Base-by-base conservation (phyloP, 106 monocot genomes). In the Apostasia shenzhenica region DNA sequence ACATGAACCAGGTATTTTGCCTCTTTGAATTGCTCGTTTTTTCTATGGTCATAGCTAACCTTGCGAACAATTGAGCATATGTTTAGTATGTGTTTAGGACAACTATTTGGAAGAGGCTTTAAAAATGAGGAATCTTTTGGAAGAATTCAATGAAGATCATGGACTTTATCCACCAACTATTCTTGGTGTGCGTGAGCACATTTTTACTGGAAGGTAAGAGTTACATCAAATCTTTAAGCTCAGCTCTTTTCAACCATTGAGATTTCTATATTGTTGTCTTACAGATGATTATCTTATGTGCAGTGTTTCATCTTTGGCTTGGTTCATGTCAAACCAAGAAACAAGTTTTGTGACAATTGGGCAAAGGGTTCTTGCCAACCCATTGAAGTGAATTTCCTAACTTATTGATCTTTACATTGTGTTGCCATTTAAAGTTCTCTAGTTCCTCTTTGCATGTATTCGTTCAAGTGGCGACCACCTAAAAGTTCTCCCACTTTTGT, bases 261-360 rank as follows among this genome's bases (percentile, higher is more conserved):
- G 1, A 2, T 12, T 14, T 26, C 26, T 26, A 26, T 26, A 67
- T 58, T 45, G 13, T 41, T 59, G 14, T 52, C 59, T 57, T 14
- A 69, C 14, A 59, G 69, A 59, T 44, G 51, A 48, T n/a, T 45
- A 10, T 61, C 71, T 62, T 60, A 8, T 4, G 56, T 76, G 71
- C 69, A 94, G 94, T 85, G 94, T 91, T 6, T 94, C 94, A 67
- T 94, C 94, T 65, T 78, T 94, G 77, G 94, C 91, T 1, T 94
- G 85, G 94, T 94, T 94, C 72, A 91, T 91, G 88, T 94, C 94
- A 57, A 91, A 91, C 73, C 91, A 95, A 74, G 95, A 97, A 71
- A 92, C 95, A 47, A 97, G 95, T 71, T 92, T 97, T 77, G 95
- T 92, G 6, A 97, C 92, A 37, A 89, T 92, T 66, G 95, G 95